Evolutionary conservation across 2,329 filamentous ascomycete genomes (phyloP), one percentile per base, ranked within the genome.

Genomic region (Metarhizium robertsii): DNA sequence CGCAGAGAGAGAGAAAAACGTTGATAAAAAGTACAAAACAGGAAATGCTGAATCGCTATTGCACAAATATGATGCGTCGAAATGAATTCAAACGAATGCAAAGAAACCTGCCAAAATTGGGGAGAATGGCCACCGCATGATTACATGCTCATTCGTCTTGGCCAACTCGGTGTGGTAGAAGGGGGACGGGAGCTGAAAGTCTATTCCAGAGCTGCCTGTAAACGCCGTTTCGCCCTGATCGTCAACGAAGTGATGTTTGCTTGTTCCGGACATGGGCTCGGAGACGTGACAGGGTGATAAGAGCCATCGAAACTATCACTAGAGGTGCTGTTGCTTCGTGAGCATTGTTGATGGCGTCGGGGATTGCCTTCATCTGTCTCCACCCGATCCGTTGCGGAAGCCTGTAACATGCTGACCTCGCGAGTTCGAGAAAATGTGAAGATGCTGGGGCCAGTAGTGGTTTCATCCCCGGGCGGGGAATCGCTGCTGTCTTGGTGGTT

Each of bases 21-120:
- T 25, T 25, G 25, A 1, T 58, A 55, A 46, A 52, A 52, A 55
- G 53, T 29, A 53, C 38, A 47, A 34, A 46, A 54, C 59, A 46
- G 52, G 61, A 49, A 58, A 57, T 62, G 50, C 54, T 56, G 51
- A 43, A 50, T 47, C 55, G 55, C 55, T 50, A 53, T 55, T 63
- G 32, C 57, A 53, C 34, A 57, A 50, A 53, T 59, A 57, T 51
- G 57, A 53, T 53, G 55, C 55, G 52, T 62, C 53, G 60, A 53
- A 38, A 38, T 14, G 42, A 36, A 45, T 45, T 25, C 45, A 43
- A 50, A 50, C 25, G 47, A 47, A 51, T 25, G 49, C 42, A 50
- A 18, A 14, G 34, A 46, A 13, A 47, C 6, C 8, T 50, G 40
- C 40, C 2, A 18, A 36, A 16, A 38, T 11, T 40, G n/a, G 6